A percentile compares a stretch with the other conserved stretches of the same genome.
phyloP scores from a whole-genome alignment of 2,329 filamentous ascomycete genomes.

The Orbilia oligospora region DNA sequence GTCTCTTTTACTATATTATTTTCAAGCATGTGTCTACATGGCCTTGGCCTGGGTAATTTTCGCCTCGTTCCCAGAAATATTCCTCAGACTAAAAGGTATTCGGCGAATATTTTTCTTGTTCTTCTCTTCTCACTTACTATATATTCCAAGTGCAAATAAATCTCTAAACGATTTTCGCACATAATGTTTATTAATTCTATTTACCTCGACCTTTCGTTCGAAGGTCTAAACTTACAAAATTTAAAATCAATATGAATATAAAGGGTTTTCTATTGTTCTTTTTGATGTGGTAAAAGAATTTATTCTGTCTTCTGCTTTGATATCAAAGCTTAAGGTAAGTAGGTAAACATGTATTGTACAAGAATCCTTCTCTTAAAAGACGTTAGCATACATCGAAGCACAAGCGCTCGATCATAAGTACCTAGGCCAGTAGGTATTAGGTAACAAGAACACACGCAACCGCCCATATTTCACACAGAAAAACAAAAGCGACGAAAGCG shows the following conservation, averaged over 20 bases:
- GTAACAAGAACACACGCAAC: not conserved
- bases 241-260: no score
- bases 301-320: not conserved
- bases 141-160: conserved; percentile 1
- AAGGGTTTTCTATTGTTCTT: no score
- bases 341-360: not conserved
- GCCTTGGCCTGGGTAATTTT: not conserved
- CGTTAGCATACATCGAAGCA: not conserved
- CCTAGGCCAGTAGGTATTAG: not conserved
- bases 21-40: not conserved
- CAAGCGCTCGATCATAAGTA: not conserved
- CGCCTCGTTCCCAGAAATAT: not conserved
- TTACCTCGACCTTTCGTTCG: not conserved
- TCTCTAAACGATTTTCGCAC: not conserved
- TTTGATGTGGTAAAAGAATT: not conserved
- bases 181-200: conserved; percentile 34
- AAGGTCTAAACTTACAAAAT: no score
- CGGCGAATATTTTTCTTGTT: not conserved
- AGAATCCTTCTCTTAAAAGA: not conserved
- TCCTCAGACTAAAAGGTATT: not conserved
- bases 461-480: not conserved
- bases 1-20: not conserved
- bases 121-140: conserved; percentile 3
- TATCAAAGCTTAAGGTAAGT: not conserved
- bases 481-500: not conserved